Evolutionary conservation across 352 stramenopile genomes (phyloP), one percentile per base, ranked within the genome.

Genomic region (Pythium plurisporium): DNA sequence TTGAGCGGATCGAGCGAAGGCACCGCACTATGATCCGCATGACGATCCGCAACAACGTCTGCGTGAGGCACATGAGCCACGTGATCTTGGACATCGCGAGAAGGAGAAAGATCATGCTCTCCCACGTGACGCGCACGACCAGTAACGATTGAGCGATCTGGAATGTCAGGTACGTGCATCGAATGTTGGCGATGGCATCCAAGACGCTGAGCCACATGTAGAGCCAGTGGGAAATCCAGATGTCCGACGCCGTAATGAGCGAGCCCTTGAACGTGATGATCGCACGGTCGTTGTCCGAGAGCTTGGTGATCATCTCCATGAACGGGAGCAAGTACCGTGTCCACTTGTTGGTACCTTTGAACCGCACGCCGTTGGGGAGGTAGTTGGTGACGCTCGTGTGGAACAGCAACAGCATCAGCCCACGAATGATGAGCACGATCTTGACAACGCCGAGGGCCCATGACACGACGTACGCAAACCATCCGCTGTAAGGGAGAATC

Each of bases 361-460:
- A 81, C 0, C 76, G 69, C 23, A 79, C 14, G 6, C 62, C 44
- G 15, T 65, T 20, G 2, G 76, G 76, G 1, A 87, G 49, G 34
- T 87, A 87, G 15, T 53, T 50, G 3, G 85, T 72, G 1, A 61
- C 43, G 8, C 37, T 63, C 4, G 68, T 55, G 27, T 74, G 72
- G 4, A 71, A 59, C n/a, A 83, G 52, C 11, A 72, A 58, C 37
- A 74, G 17, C 73, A 71, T 30, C 62, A 71, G 3, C 76, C 73
- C 41, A 76, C 73, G 62, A 71, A 78, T 58, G 77, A 83, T 2
- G 76, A 69, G 47, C 73, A 82, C 49, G 72, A 59, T 48, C 31
- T 74, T 76, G 4, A 78, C 62, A 15, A 80, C 51, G 29, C 72
- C 70, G 29, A 85, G 79, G 19, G 62, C 9, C 26, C 65, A 59